phyloP scores from a whole-genome alignment of 2,329 filamentous ascomycete species.

The Aspergillus sp. region DNA sequence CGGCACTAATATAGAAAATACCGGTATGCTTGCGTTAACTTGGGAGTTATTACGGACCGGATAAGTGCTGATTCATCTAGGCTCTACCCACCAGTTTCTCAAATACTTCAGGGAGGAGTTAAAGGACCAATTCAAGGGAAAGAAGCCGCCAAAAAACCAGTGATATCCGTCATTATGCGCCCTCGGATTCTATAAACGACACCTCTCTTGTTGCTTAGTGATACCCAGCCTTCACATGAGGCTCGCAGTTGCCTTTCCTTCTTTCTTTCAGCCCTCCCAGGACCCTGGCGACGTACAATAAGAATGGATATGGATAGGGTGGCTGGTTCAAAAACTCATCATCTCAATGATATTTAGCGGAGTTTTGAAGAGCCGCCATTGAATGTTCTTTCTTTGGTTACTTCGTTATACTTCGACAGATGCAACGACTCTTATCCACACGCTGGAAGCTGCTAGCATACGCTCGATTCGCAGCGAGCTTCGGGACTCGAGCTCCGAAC shows the following conservation, averaged over 20 bases:
- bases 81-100: conserved; percentile 34
- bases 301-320: neutral
- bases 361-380: neutral
- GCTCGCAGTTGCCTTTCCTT: neutral
- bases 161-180: conserved; percentile 13
- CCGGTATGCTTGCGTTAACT: conserved; percentile 24
- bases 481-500: neutral
- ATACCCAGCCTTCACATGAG: neutral
- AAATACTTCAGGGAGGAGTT: conserved; percentile 45
- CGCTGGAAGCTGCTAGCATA: neutral
- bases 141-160: conserved; percentile 32
- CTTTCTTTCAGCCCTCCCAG: neutral
- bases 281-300: neutral
- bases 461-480: neutral
- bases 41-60: neutral
- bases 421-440: neutral
- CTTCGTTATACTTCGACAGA: neutral
- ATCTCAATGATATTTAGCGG: neutral
- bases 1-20: conserved; percentile 41
- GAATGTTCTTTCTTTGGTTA: neutral
- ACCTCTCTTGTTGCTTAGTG: neutral
- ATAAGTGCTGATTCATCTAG: conserved; percentile 13
- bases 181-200: conserved; percentile 7
- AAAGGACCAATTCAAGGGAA: conserved; percentile 42
- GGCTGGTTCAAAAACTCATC: neutral